These are phyloP conservation scores for Fraxinus sp. DNA, from an alignment of 305 asterid species.

Conservation along the genomic window DNA sequence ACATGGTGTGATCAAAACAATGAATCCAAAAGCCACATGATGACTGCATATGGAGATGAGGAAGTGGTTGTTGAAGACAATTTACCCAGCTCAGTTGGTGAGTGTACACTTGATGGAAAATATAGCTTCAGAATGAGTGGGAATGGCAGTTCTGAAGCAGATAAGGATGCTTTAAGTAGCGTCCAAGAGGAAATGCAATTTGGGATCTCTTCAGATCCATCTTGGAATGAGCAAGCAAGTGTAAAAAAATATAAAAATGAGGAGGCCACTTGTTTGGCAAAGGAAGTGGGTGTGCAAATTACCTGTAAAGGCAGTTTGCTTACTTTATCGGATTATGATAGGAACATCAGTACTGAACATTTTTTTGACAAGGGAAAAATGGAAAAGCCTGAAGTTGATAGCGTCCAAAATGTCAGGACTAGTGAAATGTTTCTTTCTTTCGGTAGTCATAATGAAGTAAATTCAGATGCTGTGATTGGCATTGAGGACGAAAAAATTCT, in stretches of 20 bases:
- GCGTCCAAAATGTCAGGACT: conserved; percentile 17
- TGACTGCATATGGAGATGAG: conserved; percentile 25
- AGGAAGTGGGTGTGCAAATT: conserved; percentile 17
- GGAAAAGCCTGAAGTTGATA: conserved; percentile 22
- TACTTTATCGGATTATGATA: conserved; percentile 21
- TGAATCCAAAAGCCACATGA: conserved; percentile 26
- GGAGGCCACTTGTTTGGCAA: conserved; percentile 18
- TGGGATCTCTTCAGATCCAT: conserved; percentile 36
- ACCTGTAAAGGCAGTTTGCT: conserved; percentile 11
- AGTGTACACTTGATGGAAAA: conserved; percentile 32
- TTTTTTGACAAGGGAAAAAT: conserved; percentile 21
- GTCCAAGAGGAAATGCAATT: conserved; percentile 28
- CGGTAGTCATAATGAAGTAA: conserved; percentile 18
- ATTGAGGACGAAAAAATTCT: conserved; percentile 28
- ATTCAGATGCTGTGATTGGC: conserved; percentile 15
- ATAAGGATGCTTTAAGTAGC: conserved; percentile 26
- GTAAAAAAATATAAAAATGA: neutral
- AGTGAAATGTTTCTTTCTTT: conserved; percentile 23
- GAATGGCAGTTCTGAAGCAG: conserved; percentile 29
- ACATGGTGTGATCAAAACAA: conserved; percentile 29
- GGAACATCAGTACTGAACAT: conserved; percentile 19
- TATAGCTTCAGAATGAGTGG: conserved; percentile 18
- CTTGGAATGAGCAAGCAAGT: conserved; percentile 38
- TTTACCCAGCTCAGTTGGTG: conserved; percentile 28
- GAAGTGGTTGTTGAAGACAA: conserved; percentile 27